Conservation (phyloP, 169 alveolate species). For the Eimeria praecox region DNA sequence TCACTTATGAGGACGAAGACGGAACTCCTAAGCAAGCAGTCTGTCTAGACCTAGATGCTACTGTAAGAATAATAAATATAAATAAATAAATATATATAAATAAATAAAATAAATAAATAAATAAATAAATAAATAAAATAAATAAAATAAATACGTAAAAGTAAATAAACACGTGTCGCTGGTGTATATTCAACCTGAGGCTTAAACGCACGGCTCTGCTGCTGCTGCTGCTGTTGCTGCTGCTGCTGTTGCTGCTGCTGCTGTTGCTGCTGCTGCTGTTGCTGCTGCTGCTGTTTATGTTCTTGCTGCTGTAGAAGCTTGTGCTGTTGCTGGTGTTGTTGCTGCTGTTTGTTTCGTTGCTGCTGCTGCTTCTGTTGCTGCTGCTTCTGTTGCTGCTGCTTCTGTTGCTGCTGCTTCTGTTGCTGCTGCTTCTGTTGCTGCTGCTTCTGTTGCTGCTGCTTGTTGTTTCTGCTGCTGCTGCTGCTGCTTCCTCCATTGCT, state of each 20-base stretch:
- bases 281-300: not conserved
- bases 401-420: not conserved
- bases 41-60: constrained; percentile 3
- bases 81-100: not conserved
- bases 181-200: too few relatives aligned
- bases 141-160: not conserved
- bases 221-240: constrained; percentile 36
- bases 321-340: not conserved
- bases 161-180: not conserved
- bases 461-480: not conserved
- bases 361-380: too few relatives aligned
- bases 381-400: not conserved
- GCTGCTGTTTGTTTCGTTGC: too few relatives aligned
- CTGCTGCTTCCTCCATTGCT: not conserved
- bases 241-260: not conserved
- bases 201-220: not conserved
- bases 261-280: not conserved
- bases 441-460: not conserved
- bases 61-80: not conserved
- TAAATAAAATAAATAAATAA: not conserved
- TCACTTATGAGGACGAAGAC: not conserved
- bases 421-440: not conserved
- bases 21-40: not conserved
- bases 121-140: not conserved
- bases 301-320: not conserved